These are phyloP conservation scores for Escovopsis sp. DNA, from an alignment of 2,329 filamentous ascomycete species.

Conservation along the genomic window DNA sequence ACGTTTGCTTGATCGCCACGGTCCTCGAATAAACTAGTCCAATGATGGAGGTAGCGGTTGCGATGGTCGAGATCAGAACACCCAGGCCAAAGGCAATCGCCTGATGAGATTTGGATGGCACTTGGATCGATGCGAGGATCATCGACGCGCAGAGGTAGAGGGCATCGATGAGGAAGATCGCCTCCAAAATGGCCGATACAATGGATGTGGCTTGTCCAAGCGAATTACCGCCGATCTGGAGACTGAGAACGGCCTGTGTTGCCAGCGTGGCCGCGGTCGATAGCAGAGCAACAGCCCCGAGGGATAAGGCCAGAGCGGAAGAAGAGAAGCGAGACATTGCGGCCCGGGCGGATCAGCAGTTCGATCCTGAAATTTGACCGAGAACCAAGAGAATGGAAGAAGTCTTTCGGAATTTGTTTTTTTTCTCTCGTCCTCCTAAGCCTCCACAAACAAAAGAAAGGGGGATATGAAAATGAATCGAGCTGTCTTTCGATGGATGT, in stretches of 20 bases:
- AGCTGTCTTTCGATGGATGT: not conserved
- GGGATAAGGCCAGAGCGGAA: not conserved
- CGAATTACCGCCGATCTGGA: constrained; percentile 3
- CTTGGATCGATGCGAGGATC: constrained; percentile 8
- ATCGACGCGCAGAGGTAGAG: constrained; percentile 21
- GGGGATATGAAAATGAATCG: not conserved
- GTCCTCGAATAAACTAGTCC: constrained; percentile 26
- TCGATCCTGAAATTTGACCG: not conserved
- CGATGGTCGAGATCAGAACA: constrained; percentile 27
- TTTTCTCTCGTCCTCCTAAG: not conserved
- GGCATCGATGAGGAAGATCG: constrained; percentile 12
- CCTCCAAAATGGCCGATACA: constrained; percentile 16
- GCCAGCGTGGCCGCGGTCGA: constrained; percentile 8
- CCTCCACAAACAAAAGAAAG: not conserved
- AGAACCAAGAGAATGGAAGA: not conserved
- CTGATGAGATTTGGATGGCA: constrained; percentile 12
- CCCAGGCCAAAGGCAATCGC: constrained; percentile 14
- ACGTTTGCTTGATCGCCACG: constrained; percentile 3
- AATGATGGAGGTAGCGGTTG: constrained; percentile 29
- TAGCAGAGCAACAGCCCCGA: constrained; percentile 8
- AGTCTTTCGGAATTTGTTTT: not conserved
- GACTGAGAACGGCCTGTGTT: constrained; percentile 8
- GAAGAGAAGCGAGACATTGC: constrained; percentile 2
- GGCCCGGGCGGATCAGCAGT: not conserved
- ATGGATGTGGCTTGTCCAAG: constrained; percentile 9